Conservation (phyloP, 345 rosid genomes). For the Trapa bicornis region DNA sequence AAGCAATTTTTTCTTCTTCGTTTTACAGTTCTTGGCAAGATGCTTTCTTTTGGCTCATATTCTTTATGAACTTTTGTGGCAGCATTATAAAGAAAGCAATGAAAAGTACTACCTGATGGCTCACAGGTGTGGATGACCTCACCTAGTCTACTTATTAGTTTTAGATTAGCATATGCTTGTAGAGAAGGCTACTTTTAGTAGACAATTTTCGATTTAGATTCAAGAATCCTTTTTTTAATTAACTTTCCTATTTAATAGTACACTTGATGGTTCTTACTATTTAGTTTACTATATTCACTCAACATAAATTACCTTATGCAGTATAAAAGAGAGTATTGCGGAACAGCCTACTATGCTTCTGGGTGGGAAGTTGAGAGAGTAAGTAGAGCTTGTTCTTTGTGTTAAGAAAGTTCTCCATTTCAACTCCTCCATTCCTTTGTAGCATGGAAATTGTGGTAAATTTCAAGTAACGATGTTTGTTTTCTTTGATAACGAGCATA, state of each 20-base stretch:
- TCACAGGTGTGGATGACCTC: slow-evolving; percentile 45
- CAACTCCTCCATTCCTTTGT: neutral
- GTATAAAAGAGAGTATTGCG: slow-evolving; percentile 68
- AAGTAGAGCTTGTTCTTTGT: slow-evolving; percentile 20
- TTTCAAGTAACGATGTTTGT: neutral
- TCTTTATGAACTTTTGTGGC: slow-evolving; percentile 16
- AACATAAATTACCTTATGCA: slow-evolving; percentile 24
- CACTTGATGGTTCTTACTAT: neutral
- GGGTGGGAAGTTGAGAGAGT: slow-evolving; percentile 91
- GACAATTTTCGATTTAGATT: too few species aligned
- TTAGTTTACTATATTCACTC: neutral
- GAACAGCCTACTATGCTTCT: slow-evolving; percentile 66
- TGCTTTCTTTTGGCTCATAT: slow-evolving; percentile 7
- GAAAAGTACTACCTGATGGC: slow-evolving; percentile 96
- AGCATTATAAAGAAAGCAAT: slow-evolving; percentile 93
- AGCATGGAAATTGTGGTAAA: neutral
- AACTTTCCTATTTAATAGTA: too few species aligned
- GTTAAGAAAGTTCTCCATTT: neutral
- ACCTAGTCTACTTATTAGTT: neutral
- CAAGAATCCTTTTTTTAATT: too few species aligned
- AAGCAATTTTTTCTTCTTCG: neutral
- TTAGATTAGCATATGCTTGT: neutral
- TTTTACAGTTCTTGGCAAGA: neutral
- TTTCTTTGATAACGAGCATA: neutral
- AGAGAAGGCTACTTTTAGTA: too few species aligned